Evolutionary conservation across 331 rosid species (phyloP), one percentile per base, ranked within the genome.

Genomic region (Arachis monticola): DNA sequence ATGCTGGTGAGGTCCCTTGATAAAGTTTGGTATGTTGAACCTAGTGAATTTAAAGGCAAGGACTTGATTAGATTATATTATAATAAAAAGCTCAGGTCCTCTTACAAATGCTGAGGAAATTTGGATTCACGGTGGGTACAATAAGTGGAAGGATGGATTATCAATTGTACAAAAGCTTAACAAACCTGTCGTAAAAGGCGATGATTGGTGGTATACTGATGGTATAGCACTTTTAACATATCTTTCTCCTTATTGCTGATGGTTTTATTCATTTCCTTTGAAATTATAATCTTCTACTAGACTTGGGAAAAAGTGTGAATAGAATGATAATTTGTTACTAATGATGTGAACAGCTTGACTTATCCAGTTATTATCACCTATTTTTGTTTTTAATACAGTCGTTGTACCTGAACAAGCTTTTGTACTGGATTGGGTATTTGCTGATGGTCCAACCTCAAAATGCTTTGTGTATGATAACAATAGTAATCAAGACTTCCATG

Each of bases 401-500:
- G 74, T 82, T 77, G 86, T 93, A 63, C 98, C 98, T 61, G 86
- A 79, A 42, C 81, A 62, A 79, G 93, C 96, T 74, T n/a, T 86
- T 75, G 86, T 87, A 66, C 79, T 93, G 88, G 90, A 93, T 78
- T 91, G 98, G 98, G 98, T 93, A 22, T 88, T 93, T 89, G 93
- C 96, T 59, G 92, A 93, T 77, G 97, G 98, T 72, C 93, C 88
- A n/a, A 55, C 98, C 97, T 45, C 80, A 85, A 59, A 83, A 79
- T n/a, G 92, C 96, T 11, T n/a, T 68, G 72, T 80, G 63, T 91
- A 91, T 80, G 98, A 93, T 82, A 93, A 93, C 86, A 93, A 91
- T 72, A 32, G 50, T n/a, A 63, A 30, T 44, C 81, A 77, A 69
- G 98, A 93, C 85, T 93, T 89, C 76, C 98, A 93, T 76, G 87